phyloP scores from a whole-genome alignment of 2,329 filamentous ascomycete genomes.

The Teratosphaeria gauchensis region DNA sequence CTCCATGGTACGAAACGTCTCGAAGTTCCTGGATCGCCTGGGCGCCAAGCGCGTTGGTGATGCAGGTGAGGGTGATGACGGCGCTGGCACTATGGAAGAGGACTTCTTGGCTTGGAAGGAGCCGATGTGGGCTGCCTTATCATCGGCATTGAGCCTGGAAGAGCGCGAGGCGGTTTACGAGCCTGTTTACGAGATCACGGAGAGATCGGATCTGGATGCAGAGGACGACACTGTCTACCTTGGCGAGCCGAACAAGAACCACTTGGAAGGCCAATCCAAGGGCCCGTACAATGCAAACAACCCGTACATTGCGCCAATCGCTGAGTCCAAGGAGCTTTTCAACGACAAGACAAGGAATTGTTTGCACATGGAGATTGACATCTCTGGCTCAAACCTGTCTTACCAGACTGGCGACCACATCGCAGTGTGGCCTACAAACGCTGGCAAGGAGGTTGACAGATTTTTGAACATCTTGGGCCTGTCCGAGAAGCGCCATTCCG shows the following conservation, averaged over 20 bases:
- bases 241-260: constrained; percentile 73
- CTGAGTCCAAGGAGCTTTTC: constrained; percentile 85
- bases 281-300: constrained; percentile 86
- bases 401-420: constrained; percentile 98
- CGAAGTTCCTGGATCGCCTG: constrained; percentile 68
- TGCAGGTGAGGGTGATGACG: constrained; percentile 92
- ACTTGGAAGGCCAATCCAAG: constrained; percentile 73
- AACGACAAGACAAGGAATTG: constrained; percentile 85
- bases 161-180: constrained; percentile 96
- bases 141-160: constrained; percentile 75
- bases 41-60: constrained; percentile 77
- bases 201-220: constrained; percentile 55
- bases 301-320: constrained; percentile 85
- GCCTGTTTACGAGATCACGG: constrained; percentile 73
- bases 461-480: constrained; percentile 75
- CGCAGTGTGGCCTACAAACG: constrained; percentile 92
- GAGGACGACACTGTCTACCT: constrained; percentile 80
- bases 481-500: constrained; percentile 63
- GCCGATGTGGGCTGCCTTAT: constrained; percentile 87
- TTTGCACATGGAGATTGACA: constrained; percentile 88
- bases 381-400: constrained; percentile 76
- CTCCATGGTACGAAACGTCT: constrained; percentile 88
- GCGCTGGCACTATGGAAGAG: constrained; percentile 98
- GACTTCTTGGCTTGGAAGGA: constrained; percentile 99
- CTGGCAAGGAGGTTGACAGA: constrained; percentile 82